Conservation (phyloP, 1,139 yeast species). For the Zygoascus hellenicus region DNA sequence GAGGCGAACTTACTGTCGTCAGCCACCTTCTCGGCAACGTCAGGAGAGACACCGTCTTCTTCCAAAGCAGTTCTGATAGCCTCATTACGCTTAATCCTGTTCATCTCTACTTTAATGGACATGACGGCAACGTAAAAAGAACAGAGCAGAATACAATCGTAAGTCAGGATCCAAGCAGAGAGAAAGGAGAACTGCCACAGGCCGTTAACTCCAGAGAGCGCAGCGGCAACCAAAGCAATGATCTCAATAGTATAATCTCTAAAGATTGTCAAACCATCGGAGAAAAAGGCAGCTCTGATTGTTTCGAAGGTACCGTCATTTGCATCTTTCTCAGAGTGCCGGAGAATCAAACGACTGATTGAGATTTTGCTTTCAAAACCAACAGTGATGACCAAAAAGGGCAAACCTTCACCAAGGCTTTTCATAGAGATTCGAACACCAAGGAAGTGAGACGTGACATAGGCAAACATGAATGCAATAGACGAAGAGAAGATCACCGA, state of each 20-base stretch:
- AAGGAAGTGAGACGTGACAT: constrained; percentile 50
- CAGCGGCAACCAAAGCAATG: constrained; percentile 64
- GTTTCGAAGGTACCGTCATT: constrained; percentile 36
- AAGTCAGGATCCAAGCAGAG: constrained; percentile 64
- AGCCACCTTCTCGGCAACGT: constrained; percentile 68
- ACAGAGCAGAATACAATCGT: constrained; percentile 67
- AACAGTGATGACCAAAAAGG: constrained; percentile 85
- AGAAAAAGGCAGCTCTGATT: constrained; percentile 53
- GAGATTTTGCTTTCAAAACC: constrained; percentile 88
- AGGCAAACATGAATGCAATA: constrained; percentile 81
- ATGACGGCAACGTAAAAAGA: constrained; percentile 85
- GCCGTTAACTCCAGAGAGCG: constrained; percentile 57
- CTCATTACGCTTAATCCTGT: constrained; percentile 79
- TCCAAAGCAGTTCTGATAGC: constrained; percentile 76
- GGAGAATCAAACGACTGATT: constrained; percentile 60
- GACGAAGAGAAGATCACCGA: constrained; percentile 76
- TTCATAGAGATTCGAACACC: constrained; percentile 58
- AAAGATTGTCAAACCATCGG: constrained; percentile 63
- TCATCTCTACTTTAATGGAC: constrained; percentile 84
- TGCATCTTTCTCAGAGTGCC: constrained; percentile 23
- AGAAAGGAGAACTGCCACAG: constrained; percentile 79
- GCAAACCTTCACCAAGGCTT: constrained; percentile 84
- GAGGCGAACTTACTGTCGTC: constrained; percentile 24
- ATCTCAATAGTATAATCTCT: constrained; percentile 78
- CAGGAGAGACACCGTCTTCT: constrained; percentile 82